Conservation (phyloP, 805 yeast species). For the Candida hungchunana region DNA sequence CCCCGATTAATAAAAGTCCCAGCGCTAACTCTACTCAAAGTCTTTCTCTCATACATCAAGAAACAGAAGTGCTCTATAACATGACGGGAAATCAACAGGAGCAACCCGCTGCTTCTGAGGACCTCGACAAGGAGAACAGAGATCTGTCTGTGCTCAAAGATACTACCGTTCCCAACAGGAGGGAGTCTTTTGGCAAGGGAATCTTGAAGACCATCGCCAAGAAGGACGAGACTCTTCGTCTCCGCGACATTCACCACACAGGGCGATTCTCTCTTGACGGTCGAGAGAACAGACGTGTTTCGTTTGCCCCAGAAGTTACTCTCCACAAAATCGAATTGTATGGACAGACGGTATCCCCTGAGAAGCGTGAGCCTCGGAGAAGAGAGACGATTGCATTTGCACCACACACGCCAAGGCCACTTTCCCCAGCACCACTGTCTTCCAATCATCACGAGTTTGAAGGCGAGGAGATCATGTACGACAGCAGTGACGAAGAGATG, state of each 20-base stretch:
- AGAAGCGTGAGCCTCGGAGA: constrained; percentile 21
- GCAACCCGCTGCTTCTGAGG: not conserved
- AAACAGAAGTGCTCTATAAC: not conserved
- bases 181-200: constrained; percentile 24
- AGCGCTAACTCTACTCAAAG: too few relatives aligned
- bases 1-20: too few relatives aligned
- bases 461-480: constrained; percentile 20
- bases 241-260: constrained; percentile 17
- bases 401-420: constrained; percentile 14
- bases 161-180: constrained; percentile 12
- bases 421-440: constrained; percentile 9
- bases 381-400: constrained; percentile 26
- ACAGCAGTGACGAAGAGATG: constrained; percentile 27
- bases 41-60: too few relatives aligned
- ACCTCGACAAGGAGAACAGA: constrained; percentile 1
- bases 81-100: not conserved
- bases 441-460: constrained; percentile 9
- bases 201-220: constrained; percentile 19
- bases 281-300: constrained; percentile 25
- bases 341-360: constrained; percentile 13
- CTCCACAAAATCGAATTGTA: constrained; percentile 26
- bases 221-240: constrained; percentile 14
- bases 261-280: constrained; percentile 7
- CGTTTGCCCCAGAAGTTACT: constrained; percentile 29
- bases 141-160: not conserved